Conservation (phyloP, 768 basidiomycete species). For the Tricholoma terreum region DNA sequence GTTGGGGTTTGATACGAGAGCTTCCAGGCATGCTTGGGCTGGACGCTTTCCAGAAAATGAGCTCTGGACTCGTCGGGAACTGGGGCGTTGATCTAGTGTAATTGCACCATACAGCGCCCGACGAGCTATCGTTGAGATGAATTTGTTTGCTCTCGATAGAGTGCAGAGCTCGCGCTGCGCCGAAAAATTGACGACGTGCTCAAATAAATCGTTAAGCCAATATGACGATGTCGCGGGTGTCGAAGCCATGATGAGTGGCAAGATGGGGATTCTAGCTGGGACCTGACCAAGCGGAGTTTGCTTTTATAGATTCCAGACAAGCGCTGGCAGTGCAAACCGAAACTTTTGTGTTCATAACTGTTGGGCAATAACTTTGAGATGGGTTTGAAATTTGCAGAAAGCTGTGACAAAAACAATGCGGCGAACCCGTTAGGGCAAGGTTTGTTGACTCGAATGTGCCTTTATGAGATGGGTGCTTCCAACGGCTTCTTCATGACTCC, state of each 20-base stretch:
- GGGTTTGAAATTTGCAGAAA: not conserved
- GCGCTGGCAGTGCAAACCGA: not conserved
- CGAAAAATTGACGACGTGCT: not conserved
- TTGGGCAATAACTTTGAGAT: not conserved
- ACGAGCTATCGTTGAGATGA: not conserved
- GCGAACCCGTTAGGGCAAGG: too few relatives aligned
- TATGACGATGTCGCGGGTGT: not conserved
- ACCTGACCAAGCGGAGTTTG: not conserved
- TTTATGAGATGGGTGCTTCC: too few relatives aligned
- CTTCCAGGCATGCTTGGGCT: not conserved
- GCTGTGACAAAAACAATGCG: too few relatives aligned
- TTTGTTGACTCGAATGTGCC: too few relatives aligned
- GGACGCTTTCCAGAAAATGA: not conserved
- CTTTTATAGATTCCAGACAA: not conserved
- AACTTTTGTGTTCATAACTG: not conserved
- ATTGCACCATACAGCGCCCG: conserved; percentile 1
- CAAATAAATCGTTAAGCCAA: not conserved
- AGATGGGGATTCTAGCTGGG: not conserved
- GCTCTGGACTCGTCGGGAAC: not conserved
- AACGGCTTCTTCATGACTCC: too few relatives aligned
- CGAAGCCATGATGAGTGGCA: not conserved
- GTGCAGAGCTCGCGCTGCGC: not conserved
- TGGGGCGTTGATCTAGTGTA: not conserved
- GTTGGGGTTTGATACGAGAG: not conserved
- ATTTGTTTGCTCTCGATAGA: not conserved